These are phyloP conservation scores for Pyrenophora graminea DNA, from an alignment of 2,329 filamentous ascomycete genomes.

Conservation along the genomic window DNA sequence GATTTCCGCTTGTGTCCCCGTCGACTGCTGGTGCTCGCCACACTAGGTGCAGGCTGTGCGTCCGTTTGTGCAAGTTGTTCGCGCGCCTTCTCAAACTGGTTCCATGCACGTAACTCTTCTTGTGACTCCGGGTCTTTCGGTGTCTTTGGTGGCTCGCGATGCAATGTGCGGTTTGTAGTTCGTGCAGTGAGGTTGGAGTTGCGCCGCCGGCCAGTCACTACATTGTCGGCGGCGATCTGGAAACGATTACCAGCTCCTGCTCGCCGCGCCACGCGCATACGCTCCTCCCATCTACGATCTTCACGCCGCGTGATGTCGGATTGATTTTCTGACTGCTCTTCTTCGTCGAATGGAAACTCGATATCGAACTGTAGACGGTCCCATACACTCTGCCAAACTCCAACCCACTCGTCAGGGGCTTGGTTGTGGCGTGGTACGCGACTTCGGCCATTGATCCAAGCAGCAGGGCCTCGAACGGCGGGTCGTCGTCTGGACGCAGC, in stretches of 20 bases:
- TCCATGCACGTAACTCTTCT: slow-evolving; percentile 86
- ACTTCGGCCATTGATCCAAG: slow-evolving; percentile 36
- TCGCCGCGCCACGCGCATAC: slow-evolving; percentile 78
- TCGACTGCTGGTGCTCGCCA: slow-evolving; percentile 39
- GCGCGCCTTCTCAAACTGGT: slow-evolving; percentile 82
- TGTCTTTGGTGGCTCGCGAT: slow-evolving; percentile 46
- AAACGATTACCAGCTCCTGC: slow-evolving; percentile 77
- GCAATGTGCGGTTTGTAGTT: slow-evolving; percentile 34
- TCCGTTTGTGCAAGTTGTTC: slow-evolving; percentile 54
- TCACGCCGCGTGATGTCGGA: slow-evolving; percentile 61
- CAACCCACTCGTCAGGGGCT: slow-evolving; percentile 59
- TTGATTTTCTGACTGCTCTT: slow-evolving; percentile 61
- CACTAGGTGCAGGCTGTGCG: slow-evolving; percentile 23
- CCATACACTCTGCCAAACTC: slow-evolving; percentile 90
- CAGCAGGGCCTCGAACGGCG: slow-evolving; percentile 35
- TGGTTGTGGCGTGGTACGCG: slow-evolving; percentile 38
- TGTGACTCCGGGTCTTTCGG: slow-evolving; percentile 69
- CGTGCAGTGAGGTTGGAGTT: slow-evolving; percentile 48
- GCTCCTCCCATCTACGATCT: slow-evolving; percentile 76
- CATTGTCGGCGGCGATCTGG: slow-evolving; percentile 66
- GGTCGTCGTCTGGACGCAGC: slow-evolving; percentile 39
- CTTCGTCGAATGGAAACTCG: slow-evolving; percentile 81
- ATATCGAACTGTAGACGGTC: slow-evolving; percentile 76
- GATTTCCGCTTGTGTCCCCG: slow-evolving; percentile 78
- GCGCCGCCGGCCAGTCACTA: slow-evolving; percentile 48